Conservation (phyloP, 2,329 filamentous ascomycete species). For the Ophiobolus disseminans region DNA sequence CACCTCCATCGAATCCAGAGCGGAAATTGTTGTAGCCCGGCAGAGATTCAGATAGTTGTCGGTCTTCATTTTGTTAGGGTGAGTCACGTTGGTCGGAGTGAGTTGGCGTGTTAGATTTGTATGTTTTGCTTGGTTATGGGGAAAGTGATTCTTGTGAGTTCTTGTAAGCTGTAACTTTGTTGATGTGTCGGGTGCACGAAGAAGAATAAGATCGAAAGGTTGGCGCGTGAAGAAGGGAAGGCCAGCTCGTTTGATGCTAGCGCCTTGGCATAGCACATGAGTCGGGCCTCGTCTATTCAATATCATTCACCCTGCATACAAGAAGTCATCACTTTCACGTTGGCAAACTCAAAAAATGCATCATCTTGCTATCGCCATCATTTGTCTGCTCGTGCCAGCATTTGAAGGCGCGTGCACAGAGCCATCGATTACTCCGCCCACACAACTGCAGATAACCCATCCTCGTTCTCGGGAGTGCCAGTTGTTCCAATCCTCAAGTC, state of each 20-base stretch:
- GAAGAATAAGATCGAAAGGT: not conserved
- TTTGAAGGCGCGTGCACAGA: no score
- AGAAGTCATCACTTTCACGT: no score
- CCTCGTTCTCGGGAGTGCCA: constrained; percentile 39
- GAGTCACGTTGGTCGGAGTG: not conserved
- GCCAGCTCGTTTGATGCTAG: not conserved
- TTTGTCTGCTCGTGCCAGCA: no score
- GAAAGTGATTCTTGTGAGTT: no score
- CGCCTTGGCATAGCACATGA: constrained; percentile 13
- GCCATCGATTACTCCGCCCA: constrained; percentile 38
- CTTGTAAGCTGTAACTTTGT: not conserved
- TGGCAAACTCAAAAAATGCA: no score
- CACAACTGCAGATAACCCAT: constrained; percentile 44
- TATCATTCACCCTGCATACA: no score
- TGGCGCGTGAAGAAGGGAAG: not conserved
- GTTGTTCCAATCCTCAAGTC: constrained; percentile 34
- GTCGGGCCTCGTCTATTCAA: not conserved
- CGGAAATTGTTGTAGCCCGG: constrained; percentile 60
- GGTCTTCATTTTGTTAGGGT: constrained; percentile 49
- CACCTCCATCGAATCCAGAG: constrained; percentile 58
- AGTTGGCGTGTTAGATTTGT: not conserved
- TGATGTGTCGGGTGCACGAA: constrained; percentile 9
- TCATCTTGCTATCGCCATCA: no score
- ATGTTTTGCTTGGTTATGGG: no score
- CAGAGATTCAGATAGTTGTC: constrained; percentile 60